Evolutionary conservation across 768 basidiomycete genomes (phyloP).

Genomic region (Termitomyces sp.): DNA sequence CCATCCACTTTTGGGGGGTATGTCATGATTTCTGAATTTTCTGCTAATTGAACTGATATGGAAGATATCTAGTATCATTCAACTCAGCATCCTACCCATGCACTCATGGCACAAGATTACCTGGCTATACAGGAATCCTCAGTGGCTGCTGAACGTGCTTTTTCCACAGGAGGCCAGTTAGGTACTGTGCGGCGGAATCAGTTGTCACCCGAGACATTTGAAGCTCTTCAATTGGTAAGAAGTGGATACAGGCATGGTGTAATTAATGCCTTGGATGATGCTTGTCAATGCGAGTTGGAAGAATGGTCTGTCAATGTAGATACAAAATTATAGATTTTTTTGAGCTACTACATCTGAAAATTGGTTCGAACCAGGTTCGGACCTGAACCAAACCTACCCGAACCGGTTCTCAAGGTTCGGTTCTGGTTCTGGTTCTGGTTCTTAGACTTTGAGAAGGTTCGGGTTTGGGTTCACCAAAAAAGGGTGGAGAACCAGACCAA

Average conservation of each 20-base stretch:
- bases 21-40: neutral
- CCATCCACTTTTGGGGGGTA: neutral
- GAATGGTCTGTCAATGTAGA: neutral
- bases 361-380: neutral
- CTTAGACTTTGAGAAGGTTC: neutral
- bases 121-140: slow-evolving; percentile 23
- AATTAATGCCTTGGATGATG: neutral
- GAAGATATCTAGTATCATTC: neutral
- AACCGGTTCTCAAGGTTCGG: neutral
- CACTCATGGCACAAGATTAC: neutral
- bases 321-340: neutral
- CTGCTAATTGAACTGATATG: neutral
- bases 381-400: neutral
- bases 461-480: neutral
- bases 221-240: slow-evolving; percentile 15
- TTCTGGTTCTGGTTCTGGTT: neutral
- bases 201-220: slow-evolving; percentile 8
- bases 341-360: neutral
- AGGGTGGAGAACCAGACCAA: slow-evolving; percentile 1
- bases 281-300: neutral
- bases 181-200: slow-evolving; percentile 9
- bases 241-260: slow-evolving; percentile 12
- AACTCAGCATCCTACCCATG: neutral
- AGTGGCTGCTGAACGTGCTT: slow-evolving; percentile 27
- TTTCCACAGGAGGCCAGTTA: slow-evolving; percentile 26